A percentile compares a stretch with the other conserved stretches of the same genome.
phyloP scores from a whole-genome alignment of 148 eudicot species.

The Salicornia ramosissima region DNA sequence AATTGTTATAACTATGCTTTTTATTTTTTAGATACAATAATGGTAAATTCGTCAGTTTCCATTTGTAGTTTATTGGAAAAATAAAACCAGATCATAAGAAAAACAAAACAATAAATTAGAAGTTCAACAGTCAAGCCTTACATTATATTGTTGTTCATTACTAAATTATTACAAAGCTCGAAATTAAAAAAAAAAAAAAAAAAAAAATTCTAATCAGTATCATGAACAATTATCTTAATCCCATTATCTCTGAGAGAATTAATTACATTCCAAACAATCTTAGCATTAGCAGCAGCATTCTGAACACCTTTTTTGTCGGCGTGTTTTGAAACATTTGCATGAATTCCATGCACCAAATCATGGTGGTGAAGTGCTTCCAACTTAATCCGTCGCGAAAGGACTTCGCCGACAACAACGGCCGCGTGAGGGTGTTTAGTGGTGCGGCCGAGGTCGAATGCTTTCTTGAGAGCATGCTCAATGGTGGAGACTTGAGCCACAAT shows the following conservation, averaged over 20 bases:
- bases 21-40: too few relatives aligned
- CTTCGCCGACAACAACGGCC: conserved; percentile 32
- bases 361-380: conserved; percentile 42
- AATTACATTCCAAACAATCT: conserved; percentile 23
- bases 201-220: not conserved
- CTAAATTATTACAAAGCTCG: not conserved
- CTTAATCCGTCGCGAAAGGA: conserved; percentile 53
- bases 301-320: conserved; percentile 52
- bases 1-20: too few relatives aligned
- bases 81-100: too few relatives aligned
- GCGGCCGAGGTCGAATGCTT: conserved; percentile 46
- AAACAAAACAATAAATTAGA: too few relatives aligned
- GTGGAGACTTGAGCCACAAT: conserved; percentile 58
- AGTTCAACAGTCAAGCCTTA: too few relatives aligned
- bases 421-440: conserved; percentile 45
- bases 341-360: conserved; percentile 39
- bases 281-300: conserved; percentile 5
- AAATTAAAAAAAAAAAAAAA: not conserved
- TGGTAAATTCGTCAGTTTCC: too few relatives aligned
- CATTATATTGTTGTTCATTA: too few relatives aligned
- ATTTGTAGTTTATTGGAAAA: too few relatives aligned
- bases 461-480: conserved; percentile 37
- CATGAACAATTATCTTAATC: conserved; percentile 8
- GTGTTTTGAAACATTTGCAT: conserved; percentile 44
- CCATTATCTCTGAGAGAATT: conserved; percentile 23